A percentile compares a stretch with the other conserved stretches of the same genome.
These are phyloP conservation scores for Pseudogymnoascus destructans DNA, from an alignment of 2,329 filamentous ascomycete genomes.

Conservation along the genomic window DNA sequence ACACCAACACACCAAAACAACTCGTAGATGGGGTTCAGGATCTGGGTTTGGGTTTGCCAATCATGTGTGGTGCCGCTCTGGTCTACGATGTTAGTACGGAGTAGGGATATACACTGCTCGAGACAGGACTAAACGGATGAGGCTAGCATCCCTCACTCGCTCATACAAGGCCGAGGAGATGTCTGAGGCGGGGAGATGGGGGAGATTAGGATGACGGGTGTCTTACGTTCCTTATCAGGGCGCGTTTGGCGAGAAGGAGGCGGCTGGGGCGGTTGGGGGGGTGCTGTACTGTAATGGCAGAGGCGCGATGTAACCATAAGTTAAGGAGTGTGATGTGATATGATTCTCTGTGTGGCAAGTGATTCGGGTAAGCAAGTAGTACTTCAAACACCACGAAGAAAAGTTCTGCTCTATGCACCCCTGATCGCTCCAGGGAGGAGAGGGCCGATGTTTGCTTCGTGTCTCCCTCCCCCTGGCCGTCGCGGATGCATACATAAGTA, in stretches of 20 bases:
- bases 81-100: background rate
- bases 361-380: background rate
- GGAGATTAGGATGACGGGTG: background rate
- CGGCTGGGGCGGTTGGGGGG: background rate
- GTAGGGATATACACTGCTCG: background rate
- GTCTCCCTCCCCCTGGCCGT: background rate
- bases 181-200: background rate
- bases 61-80: background rate
- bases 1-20: background rate
- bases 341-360: background rate
- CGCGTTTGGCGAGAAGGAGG: background rate
- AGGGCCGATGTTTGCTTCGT: constrained; percentile 2
- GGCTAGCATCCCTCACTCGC: background rate
- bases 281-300: background rate
- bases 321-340: background rate
- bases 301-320: background rate
- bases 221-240: background rate
- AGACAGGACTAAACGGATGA: background rate
- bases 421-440: constrained; percentile 1
- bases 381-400: background rate
- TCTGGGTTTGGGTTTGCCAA: constrained; percentile 1
- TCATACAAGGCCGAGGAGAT: background rate
- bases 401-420: background rate
- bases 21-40: background rate
- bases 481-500: background rate